These are phyloP conservation scores for Fusarium coffeatum DNA, from an alignment of 2,329 filamentous ascomycete genomes.

Conservation along the genomic window DNA sequence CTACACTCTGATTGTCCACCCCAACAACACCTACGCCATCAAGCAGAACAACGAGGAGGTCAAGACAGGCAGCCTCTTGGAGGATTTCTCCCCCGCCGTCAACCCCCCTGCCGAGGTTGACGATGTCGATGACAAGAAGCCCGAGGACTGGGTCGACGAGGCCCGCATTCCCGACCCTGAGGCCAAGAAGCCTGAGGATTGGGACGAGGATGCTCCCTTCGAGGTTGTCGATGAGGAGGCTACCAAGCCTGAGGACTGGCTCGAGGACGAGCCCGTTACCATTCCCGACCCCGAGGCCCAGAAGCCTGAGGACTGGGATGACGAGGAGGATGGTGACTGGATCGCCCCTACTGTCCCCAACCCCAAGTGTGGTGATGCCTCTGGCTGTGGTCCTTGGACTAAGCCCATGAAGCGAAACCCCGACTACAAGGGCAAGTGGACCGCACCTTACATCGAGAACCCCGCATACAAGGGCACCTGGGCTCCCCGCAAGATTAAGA, in stretches of 20 bases:
- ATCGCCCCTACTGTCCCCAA: conserved; percentile 89
- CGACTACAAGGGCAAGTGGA: conserved; percentile 99
- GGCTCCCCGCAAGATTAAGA: conserved; percentile 95
- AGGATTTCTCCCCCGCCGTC: conserved; percentile 93
- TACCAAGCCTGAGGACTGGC: conserved; percentile 93
- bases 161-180: conserved; percentile 91
- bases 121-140: conserved; percentile 92
- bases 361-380: conserved; percentile 93
- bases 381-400: conserved; percentile 94
- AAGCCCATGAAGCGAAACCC: conserved; percentile 95
- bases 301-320: conserved; percentile 99
- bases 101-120: conserved; percentile 97
- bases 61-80: conserved; percentile 90
- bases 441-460: conserved; percentile 92
- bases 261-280: conserved; percentile 85
- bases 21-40: conserved; percentile 95
- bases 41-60: conserved; percentile 89
- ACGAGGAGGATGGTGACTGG: conserved; percentile 99
- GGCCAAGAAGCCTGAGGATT: conserved; percentile 96
- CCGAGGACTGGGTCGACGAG: conserved; percentile 94
- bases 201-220: conserved; percentile 97
- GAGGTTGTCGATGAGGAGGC: conserved; percentile 96
- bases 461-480: conserved; percentile 97
- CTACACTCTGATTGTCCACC: conserved; percentile 96
- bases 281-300: conserved; percentile 92